Percentiles rank a stretch among this genome's conserved stretches.
phyloP scores from a whole-genome alignment of 345 rosid genomes.

The Hibiscus tridactylites region DNA sequence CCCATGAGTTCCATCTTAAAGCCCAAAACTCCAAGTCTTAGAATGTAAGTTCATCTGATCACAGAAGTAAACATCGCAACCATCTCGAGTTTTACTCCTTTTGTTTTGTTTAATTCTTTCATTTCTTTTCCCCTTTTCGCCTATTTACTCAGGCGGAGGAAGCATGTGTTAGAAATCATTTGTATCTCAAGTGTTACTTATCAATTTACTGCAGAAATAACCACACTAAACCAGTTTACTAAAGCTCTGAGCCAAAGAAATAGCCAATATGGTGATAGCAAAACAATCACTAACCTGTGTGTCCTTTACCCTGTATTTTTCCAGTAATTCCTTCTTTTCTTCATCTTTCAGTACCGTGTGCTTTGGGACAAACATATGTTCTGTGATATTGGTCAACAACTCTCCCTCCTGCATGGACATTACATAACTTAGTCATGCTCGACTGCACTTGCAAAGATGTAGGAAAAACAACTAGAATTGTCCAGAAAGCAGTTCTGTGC shows the following conservation, averaged over 20 bases:
- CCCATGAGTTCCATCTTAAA: neutral
- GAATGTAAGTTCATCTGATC: neutral
- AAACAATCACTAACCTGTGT: conserved; percentile 30
- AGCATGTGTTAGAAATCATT: neutral
- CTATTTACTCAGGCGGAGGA: neutral
- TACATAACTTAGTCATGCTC: neutral
- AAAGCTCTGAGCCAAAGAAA: neutral
- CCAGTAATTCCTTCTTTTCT: conserved; percentile 46
- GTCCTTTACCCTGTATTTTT: conserved; percentile 41
- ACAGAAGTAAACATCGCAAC: neutral
- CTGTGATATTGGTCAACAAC: conserved; percentile 40
- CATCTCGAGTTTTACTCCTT: neutral
- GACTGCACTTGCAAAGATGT: neutral
- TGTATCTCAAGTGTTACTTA: neutral
- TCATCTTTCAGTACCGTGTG: conserved; percentile 37
- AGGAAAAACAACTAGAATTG: neutral
- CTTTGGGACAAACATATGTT: conserved; percentile 42
- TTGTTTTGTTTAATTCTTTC: neutral
- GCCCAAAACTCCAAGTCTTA: neutral
- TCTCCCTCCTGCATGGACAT: conserved; percentile 36
- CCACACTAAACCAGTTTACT: neutral
- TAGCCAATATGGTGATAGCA: neutral
- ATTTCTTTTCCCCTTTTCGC: neutral
- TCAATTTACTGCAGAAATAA: neutral
- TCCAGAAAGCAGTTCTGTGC: neutral